These are phyloP conservation scores for Hypoxylon trugodes DNA, from an alignment of 495 filamentous ascomycete genomes.

Conservation along the genomic window DNA sequence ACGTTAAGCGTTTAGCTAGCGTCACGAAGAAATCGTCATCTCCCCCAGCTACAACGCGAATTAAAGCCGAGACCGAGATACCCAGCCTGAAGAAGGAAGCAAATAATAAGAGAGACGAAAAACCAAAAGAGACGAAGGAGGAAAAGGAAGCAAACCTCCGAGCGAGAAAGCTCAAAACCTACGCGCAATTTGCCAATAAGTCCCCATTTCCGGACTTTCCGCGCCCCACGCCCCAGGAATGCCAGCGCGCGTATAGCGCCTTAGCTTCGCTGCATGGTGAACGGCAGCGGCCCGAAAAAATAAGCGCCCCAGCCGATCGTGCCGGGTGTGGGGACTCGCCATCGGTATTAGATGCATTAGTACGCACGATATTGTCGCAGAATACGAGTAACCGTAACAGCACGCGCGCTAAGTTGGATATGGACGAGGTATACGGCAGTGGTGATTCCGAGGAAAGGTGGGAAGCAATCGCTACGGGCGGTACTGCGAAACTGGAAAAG, in stretches of 20 bases:
- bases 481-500: conserved; percentile 68
- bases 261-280: conserved; percentile 73
- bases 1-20: conserved; percentile 7
- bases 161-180: conserved; percentile 46
- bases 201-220: conserved; percentile 74
- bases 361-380: conserved; percentile 79
- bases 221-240: conserved; percentile 76
- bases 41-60: neutral
- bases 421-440: conserved; percentile 76
- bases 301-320: conserved; percentile 70
- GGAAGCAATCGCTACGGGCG: conserved; percentile 73
- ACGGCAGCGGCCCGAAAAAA: conserved; percentile 65
- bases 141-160: conserved; percentile 32
- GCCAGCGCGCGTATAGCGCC: conserved; percentile 70
- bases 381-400: conserved; percentile 74
- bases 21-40: conserved; percentile 2
- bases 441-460: conserved; percentile 70
- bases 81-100: neutral
- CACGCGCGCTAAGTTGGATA: conserved; percentile 71
- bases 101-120: neutral
- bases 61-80: conserved; percentile 13
- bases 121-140: neutral
- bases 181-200: conserved; percentile 41
- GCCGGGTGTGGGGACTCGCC: conserved; percentile 88
- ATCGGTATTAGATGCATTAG: conserved; percentile 83